A percentile compares a stretch with the other conserved stretches of the same genome.
Conservation (phyloP, 768 basidiomycete genomes). For the Sporobolomyces phaffii region DNA sequence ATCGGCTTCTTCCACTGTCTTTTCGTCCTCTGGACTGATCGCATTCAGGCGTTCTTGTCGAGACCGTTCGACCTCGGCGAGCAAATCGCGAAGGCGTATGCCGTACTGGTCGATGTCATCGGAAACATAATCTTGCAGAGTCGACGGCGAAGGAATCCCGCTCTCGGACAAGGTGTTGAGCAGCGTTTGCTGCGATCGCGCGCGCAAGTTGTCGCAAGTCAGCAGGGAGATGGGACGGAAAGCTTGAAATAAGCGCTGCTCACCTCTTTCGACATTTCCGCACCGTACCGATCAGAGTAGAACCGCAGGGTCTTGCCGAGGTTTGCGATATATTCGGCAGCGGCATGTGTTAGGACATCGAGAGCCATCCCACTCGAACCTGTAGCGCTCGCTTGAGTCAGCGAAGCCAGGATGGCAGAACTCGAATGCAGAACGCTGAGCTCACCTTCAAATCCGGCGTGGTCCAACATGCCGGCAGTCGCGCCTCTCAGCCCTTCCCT, state of each 20-base stretch:
- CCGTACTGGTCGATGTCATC: conserved; percentile 85
- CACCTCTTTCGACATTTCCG: conserved; percentile 80
- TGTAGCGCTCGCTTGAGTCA: too few species aligned
- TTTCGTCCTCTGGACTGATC: conserved; percentile 45
- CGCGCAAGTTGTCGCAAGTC: too few species aligned
- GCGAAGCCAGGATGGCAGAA: too few species aligned
- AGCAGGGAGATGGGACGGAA: too few species aligned
- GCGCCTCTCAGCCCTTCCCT: conserved; percentile 3
- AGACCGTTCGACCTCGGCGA: conserved; percentile 76
- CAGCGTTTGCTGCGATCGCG: conserved; percentile 94
- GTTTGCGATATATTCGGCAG: conserved; percentile 73
- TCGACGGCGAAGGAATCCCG: conserved; percentile 67
- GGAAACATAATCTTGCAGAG: conserved; percentile 77
- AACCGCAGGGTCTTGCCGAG: conserved; percentile 80
- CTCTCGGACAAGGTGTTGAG: conserved; percentile 85
- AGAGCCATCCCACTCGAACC: conserved; percentile 51
- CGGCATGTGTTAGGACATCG: conserved; percentile 68
- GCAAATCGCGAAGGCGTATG: conserved; percentile 64
- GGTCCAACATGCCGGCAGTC: conserved; percentile 16
- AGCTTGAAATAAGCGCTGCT: conserved; percentile 36
- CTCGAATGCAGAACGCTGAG: too few species aligned
- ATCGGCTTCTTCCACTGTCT: conserved; percentile 59
- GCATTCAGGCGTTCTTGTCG: conserved; percentile 68
- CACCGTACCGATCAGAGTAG: conserved; percentile 70
- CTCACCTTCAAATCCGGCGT: conserved; percentile 37